Base-by-base conservation (phyloP, 345 rosid genomes). In the Euphorbia lathyris region DNA sequence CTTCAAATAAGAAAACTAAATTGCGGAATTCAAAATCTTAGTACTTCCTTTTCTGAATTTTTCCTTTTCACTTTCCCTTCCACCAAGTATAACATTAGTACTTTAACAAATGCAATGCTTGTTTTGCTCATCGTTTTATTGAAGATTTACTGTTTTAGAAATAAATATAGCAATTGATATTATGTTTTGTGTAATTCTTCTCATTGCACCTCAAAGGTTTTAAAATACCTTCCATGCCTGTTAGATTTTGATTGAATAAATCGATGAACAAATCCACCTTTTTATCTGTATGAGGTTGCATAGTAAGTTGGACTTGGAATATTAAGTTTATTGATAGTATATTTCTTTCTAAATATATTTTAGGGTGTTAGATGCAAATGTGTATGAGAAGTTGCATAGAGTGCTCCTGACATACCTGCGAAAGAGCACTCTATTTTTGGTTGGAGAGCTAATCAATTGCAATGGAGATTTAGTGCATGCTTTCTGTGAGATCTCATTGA, bases 341-440 rank as follows among this genome's bases (percentile, higher is more conserved):
- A 26, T 43, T 13, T 14, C 36, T 45, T 1, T 22, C 56, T 45
- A 67, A 67, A 68, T 53, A 67, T 50, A 56, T 63, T 64, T 50
- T 65, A 95, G 97, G 83, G 81, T 73, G 32, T 74, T 90, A 79
- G 97, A 90, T 73, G 86, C 80, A 8, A 81, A 77, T 75, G 76
- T 63, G n/a, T 69, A 75, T 73, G 96, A 86, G 68, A 90, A 83
- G 81, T 76, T 86, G 72, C 87, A 81, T 38, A 84, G 79, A 64
- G 74, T 77, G 67, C 83, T 90, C 43, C 81, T 84, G 51, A 72
- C 76, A 19, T 81, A 80, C 79, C 65, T 92, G 13, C 81, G 84
- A 22, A 88, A 76, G 76, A 85, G 92, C 65, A 63, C 83, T 58
- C 61, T 73, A 22, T 79, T 83, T 81, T 75, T 95, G 74, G 74